phyloP scores from a whole-genome alignment of 345 rosid species.

The Populus ilicifolia region DNA sequence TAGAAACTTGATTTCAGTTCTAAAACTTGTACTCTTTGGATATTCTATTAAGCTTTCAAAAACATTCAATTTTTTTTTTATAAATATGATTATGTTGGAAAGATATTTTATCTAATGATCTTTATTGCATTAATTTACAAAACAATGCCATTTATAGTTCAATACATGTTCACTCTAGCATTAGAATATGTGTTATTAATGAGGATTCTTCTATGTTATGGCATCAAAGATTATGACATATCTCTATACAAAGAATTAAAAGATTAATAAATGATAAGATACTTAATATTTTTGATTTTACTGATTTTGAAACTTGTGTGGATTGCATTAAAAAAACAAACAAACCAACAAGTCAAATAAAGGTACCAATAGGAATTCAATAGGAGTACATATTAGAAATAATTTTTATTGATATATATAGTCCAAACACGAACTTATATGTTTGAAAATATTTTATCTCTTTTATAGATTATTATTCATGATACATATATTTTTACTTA shows the following conservation, averaged over 20 bases:
- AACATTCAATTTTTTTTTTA: not conserved
- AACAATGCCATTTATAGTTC: not conserved
- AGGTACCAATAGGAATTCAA: not conserved
- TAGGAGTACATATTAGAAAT: slow-evolving; percentile 2
- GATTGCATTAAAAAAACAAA: slow-evolving; percentile 2
- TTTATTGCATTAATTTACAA: not conserved
- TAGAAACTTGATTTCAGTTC: slow-evolving; percentile 1
- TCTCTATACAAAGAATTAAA: not conserved
- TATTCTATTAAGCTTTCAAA: not conserved
- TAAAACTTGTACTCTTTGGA: not conserved
- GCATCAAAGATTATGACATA: not conserved
- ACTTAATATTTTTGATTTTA: not conserved
- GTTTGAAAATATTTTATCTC: too few species aligned
- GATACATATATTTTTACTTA: too few species aligned
- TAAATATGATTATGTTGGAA: not conserved
- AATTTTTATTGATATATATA: not conserved
- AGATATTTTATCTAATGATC: slow-evolving; percentile 1
- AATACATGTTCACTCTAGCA: not conserved
- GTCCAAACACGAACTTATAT: not conserved
- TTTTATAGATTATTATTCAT: too few species aligned
- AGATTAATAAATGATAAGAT: too few species aligned
- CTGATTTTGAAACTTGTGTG: not conserved
- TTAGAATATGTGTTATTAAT: not conserved
- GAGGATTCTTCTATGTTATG: not conserved
- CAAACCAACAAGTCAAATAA: not conserved